phyloP scores from a whole-genome alignment of 495 filamentous ascomycete species.

The Xylaria grammica region DNA sequence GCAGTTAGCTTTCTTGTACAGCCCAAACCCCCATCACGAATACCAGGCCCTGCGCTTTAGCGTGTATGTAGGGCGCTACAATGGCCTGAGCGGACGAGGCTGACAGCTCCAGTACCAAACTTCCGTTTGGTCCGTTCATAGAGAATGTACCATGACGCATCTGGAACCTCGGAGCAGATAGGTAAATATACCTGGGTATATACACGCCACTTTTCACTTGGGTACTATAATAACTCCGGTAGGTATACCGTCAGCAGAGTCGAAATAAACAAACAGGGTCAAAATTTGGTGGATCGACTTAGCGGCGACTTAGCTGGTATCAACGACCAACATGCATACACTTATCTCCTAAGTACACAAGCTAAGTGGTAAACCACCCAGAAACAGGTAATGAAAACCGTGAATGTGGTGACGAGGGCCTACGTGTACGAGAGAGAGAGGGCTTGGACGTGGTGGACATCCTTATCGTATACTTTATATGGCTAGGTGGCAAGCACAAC shows the following conservation, averaged over 20 bases:
- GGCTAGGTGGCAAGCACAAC: neutral
- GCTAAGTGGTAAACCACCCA: too few relatives aligned
- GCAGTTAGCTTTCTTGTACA: neutral
- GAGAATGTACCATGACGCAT: too few relatives aligned
- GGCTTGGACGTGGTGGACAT: neutral
- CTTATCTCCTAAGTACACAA: neutral
- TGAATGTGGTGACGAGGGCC: neutral
- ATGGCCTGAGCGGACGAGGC: neutral
- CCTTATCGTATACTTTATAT: neutral
- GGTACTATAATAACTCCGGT: too few relatives aligned
- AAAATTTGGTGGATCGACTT: neutral
- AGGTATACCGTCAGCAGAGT: neutral
- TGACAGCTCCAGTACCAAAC: too few relatives aligned
- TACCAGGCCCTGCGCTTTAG: neutral
- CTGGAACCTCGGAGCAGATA: too few relatives aligned
- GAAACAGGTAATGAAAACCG: too few relatives aligned
- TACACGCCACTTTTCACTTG: too few relatives aligned
- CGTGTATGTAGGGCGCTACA: neutral
- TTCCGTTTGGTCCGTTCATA: too few relatives aligned
- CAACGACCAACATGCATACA: slow-evolving; percentile 5
- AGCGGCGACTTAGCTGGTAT: neutral
- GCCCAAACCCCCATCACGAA: neutral
- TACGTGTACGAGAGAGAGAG: neutral
- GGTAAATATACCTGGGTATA: too few relatives aligned
- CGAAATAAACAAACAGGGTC: neutral